Conservation (phyloP, 495 filamentous ascomycete species). For the Aspergillus sclerotiicarbonarius region DNA sequence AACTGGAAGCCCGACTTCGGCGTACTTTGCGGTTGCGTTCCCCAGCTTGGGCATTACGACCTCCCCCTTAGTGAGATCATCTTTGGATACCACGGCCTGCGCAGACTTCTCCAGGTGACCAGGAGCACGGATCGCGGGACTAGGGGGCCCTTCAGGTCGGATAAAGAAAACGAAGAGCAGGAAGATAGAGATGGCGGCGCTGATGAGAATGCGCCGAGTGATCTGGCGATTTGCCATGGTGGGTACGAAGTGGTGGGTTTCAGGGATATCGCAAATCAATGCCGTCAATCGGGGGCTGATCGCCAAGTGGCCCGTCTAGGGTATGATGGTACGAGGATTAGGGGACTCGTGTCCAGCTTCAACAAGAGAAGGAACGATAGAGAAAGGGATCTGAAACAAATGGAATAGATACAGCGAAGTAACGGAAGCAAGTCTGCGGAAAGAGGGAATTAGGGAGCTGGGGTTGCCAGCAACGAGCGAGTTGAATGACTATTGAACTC, state of each 20-base stretch:
- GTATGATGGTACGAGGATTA: neutral
- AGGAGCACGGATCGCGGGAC: constrained; percentile 43
- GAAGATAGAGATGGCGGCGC: constrained; percentile 33
- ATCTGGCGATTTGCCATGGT: constrained; percentile 45
- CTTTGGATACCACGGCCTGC: constrained; percentile 24
- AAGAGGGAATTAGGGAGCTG: neutral
- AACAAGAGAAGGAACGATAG: neutral
- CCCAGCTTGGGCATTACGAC: constrained; percentile 86
- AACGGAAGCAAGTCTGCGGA: neutral
- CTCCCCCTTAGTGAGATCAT: constrained; percentile 63
- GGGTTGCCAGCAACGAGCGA: neutral
- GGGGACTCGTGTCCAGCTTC: neutral
- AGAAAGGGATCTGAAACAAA: neutral
- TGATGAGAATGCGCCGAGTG: constrained; percentile 39
- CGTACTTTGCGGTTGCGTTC: constrained; percentile 77
- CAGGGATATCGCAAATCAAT: constrained; percentile 1
- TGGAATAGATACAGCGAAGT: neutral
- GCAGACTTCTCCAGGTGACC: constrained; percentile 39
- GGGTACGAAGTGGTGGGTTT: constrained; percentile 9
- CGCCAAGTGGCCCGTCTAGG: neutral
- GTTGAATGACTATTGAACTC: neutral
- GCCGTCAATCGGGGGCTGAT: constrained; percentile 1
- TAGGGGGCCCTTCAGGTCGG: constrained; percentile 39
- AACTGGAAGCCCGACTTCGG: neutral
- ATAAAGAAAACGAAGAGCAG: constrained; percentile 43